Evolutionary conservation across 805 yeast genomes (phyloP).

Genomic region (Torulaspora gathmanii): DNA sequence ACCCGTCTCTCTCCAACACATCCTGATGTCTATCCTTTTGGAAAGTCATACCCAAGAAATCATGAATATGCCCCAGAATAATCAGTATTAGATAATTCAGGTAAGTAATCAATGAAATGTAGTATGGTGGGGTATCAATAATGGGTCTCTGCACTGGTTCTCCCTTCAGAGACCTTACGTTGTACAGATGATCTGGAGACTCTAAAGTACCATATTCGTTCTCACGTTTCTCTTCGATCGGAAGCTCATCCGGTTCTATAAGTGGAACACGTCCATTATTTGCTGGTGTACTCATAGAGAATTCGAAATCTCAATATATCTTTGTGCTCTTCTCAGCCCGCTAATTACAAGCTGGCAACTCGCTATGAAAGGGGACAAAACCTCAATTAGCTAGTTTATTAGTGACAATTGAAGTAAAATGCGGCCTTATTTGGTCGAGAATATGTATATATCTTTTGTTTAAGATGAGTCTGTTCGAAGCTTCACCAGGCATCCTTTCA

Average conservation of each 20-base stretch:
- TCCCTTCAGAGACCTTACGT: constrained; percentile 51
- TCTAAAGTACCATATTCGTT: constrained; percentile 71
- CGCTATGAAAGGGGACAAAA: background rate
- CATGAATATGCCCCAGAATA: constrained; percentile 85
- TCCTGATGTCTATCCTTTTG: constrained; percentile 60
- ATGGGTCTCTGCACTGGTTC: constrained; percentile 58
- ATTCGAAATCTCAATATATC: background rate
- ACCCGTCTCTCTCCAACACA: constrained; percentile 74
- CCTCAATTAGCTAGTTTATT: background rate
- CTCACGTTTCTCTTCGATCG: constrained; percentile 43
- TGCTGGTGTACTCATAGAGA: constrained; percentile 15
- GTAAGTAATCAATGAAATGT: constrained; percentile 74
- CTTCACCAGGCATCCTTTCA: background rate
- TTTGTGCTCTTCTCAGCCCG: background rate
- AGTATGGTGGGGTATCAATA: constrained; percentile 81
- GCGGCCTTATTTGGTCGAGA: background rate
- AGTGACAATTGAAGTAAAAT: background rate
- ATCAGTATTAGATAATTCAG: constrained; percentile 78
- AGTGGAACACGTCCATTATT: constrained; percentile 34
- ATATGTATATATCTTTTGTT: background rate
- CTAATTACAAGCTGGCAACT: background rate
- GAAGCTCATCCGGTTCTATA: constrained; percentile 34
- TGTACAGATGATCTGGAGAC: constrained; percentile 58
- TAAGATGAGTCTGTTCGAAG: background rate
- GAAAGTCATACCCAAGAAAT: constrained; percentile 75